These are phyloP conservation scores for Vachellia pachyceras DNA, from an alignment of 306 rosid species.

Conservation along the genomic window DNA sequence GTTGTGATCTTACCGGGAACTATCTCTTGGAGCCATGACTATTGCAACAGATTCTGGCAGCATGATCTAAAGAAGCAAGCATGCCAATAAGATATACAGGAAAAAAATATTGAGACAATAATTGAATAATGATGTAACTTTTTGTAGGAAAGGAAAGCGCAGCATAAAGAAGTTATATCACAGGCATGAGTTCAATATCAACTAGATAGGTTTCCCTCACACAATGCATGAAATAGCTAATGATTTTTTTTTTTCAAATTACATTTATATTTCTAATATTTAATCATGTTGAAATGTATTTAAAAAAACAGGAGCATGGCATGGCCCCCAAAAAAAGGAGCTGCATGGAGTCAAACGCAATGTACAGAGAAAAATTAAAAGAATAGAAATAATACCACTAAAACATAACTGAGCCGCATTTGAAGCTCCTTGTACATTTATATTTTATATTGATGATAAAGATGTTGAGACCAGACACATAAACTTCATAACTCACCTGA, in stretches of 20 bases:
- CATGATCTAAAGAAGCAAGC: conserved; percentile 70
- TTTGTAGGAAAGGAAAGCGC: not conserved
- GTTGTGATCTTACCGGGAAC: conserved; percentile 63
- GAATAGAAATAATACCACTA: not conserved
- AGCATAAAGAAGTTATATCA: not conserved
- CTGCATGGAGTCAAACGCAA: not conserved
- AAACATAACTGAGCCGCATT: not conserved
- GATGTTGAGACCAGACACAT: conserved; percentile 17
- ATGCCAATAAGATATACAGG: conserved; percentile 26
- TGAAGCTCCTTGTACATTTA: too few species aligned
- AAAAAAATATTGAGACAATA: conserved; percentile 10
- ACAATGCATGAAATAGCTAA: too few species aligned
- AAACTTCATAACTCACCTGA: conserved; percentile 67
- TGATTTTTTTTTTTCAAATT: too few species aligned
- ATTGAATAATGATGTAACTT: conserved; percentile 10
- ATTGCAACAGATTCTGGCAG: conserved; percentile 97
- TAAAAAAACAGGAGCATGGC: too few species aligned
- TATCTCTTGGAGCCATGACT: conserved; percentile 95
- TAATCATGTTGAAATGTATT: too few species aligned
- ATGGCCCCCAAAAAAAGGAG: not conserved
- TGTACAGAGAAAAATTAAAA: not conserved
- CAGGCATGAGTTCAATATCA: not conserved
- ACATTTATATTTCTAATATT: too few species aligned
- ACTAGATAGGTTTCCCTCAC: not conserved
- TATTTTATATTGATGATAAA: not conserved